Evolutionary conservation across 176 grass and related monocot genomes (phyloP), one percentile per base, ranked within the genome.

Genomic region (Musa beccarii): DNA sequence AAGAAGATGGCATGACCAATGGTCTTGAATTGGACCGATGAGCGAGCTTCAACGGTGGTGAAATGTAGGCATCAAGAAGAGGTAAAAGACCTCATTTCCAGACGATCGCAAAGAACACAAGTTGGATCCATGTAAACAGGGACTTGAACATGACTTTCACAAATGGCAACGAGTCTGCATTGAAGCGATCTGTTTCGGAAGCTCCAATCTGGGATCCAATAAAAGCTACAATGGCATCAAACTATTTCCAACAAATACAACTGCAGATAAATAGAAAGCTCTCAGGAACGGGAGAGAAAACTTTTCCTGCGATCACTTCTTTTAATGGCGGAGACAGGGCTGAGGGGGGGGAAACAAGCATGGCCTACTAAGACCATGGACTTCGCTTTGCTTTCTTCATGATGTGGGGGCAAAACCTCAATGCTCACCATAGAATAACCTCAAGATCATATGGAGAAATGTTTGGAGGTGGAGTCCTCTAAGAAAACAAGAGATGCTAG

Each of bases 311-410:
- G 67, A 69, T 29, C 67, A 69, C 67, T 51, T n/a, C 14, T 13
- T 68, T 24, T 49, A 43, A 43, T 69, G 67, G 26, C 29, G 20
- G 49, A 69, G 67, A 2, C 13, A 43, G 12, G 67, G 13, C 2
- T 8, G 13, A 69, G 14, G 34, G 16, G 67, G 29, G 0, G 22
- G 67, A 29, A 69, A 29, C 34, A 43, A 43, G 34, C 34, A 43
- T 43, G 34, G 34, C 34, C 34, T 43, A 43, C 34, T 43, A 4
- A 43, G 34, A 43, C 34, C 16, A 20, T 69, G 67, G 14, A 50
- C 67, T 69, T 28, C 2, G 49, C 12, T 13, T 69, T 49, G 15
- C 67, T 69, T 69, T 69, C 67, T 69, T 69, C 25, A 62, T 62
- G 15, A 62, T 62, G 67, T 69, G 67, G 67, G 67, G 67, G 34